Base-by-base conservation (phyloP, 208 protist species). In the Vickermania ingenoplastis region DNA sequence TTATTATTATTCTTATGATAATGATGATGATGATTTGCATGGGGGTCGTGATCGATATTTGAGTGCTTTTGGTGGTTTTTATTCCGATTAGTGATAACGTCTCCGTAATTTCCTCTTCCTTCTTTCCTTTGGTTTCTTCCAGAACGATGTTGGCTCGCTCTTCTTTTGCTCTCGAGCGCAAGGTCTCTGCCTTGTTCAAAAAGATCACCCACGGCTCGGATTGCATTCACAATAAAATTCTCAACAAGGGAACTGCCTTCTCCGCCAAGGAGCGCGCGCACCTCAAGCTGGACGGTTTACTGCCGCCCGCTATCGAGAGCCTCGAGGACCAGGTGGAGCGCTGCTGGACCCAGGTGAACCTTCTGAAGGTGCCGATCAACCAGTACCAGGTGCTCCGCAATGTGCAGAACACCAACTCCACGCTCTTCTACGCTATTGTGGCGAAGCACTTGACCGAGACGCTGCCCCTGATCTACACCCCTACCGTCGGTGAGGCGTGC, bases 401-500 rank as follows among this genome's bases (percentile, higher is more conserved):
- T 23, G 13, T 84, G 23, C 63, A 70, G 57, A 67, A 79, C 57
- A 66, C 31, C 25, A 86, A 86, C 59, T 56, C 66, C 2, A 65
- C 63, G n/a, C 67, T 86, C 48, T 81, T 69, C 53, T 83, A 86
- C 57, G 73, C 71, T 28, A 26, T 81, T 58, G 49, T 82, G 26
- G 48, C 63, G 3, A 13, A 49, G 17, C 59, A 83, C 73, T 22
- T 83, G n/a, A 65, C 64, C 60, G 73, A 83, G n/a, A 70, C 52
- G 3, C 59, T 82, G 3, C 79, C 79, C 3, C 57, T 82, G 50
- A 80, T 86, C 70, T 86, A 86, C 63, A 89, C 81, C 13, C 81
- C 81, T 7, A 83, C 81, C 53, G 83, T 93, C 27, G 89, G 87
- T n/a, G 86, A 95, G 60, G 90, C 76, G 7, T 96, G 91, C 65